These are phyloP conservation scores for Penicillium paradoxum DNA, from an alignment of 495 filamentous ascomycete genomes.

Conservation along the genomic window DNA sequence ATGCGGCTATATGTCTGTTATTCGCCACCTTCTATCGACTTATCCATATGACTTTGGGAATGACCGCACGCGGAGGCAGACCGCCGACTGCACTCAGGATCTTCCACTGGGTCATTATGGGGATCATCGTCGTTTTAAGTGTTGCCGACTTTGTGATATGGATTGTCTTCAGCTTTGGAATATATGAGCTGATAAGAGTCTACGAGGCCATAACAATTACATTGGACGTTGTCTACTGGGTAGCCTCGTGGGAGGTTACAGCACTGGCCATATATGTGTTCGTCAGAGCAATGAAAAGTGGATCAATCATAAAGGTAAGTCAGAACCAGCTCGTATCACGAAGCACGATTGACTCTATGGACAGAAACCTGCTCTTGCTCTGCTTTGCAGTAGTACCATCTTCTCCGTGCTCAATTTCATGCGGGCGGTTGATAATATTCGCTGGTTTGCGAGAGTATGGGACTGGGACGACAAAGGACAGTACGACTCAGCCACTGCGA, in stretches of 20 bases:
- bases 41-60: neutral
- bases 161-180: neutral
- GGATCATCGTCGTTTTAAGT: neutral
- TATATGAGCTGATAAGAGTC: neutral
- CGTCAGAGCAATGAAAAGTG: neutral
- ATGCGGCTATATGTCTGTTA: neutral
- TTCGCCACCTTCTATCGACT: neutral
- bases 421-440: neutral
- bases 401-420: neutral
- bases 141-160: neutral
- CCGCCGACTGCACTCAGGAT: neutral
- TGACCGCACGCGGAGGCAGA: no score
- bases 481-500: neutral
- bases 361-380: neutral
- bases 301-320: conserved; percentile 18
- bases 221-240: neutral
- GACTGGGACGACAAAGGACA: neutral
- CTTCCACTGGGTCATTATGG: neutral
- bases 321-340: neutral
- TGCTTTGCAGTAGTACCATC: neutral
- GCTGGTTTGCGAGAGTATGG: neutral
- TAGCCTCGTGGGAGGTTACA: neutral
- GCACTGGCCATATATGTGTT: neutral
- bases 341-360: neutral
- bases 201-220: neutral